Percentiles rank a stretch among this genome's conserved stretches.
Evolutionary conservation across 1,284 basidiomycete genomes (phyloP).

Genomic region (Erythrobasidium hasegawianum): DNA sequence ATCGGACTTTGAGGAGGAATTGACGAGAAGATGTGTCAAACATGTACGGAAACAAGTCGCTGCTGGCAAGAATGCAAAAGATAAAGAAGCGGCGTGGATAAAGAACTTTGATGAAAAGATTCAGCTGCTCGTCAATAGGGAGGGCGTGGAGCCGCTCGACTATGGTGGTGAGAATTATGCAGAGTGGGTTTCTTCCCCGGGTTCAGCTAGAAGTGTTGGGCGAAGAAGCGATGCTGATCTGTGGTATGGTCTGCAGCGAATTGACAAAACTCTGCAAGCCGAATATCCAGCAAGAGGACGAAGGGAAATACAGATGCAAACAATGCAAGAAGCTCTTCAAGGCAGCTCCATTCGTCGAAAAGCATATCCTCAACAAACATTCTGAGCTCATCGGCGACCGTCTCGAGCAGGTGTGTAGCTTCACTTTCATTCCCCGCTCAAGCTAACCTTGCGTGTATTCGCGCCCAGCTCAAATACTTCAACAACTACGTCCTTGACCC

Average conservation of each 20-base stretch:
- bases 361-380: slow-evolving; percentile 52
- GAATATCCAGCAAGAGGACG: slow-evolving; percentile 87
- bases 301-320: slow-evolving; percentile 91
- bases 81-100: slow-evolving; percentile 71
- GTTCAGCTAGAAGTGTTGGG: no score
- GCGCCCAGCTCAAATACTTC: slow-evolving; percentile 40
- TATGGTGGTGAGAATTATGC: slow-evolving; percentile 84
- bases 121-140: slow-evolving; percentile 67
- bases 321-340: slow-evolving; percentile 93
- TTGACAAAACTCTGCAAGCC: slow-evolving; percentile 68
- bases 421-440: neutral
- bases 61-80: slow-evolving; percentile 28
- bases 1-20: slow-evolving; percentile 85
- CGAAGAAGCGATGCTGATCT: no score
- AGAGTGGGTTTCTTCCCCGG: slow-evolving; percentile 60
- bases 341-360: slow-evolving; percentile 89
- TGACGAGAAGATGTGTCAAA: slow-evolving; percentile 85
- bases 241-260: slow-evolving; percentile 58
- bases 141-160: slow-evolving; percentile 72
- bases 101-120: slow-evolving; percentile 80
- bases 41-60: slow-evolving; percentile 63
- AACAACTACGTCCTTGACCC: slow-evolving; percentile 42
- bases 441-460: no score
- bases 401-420: slow-evolving; percentile 37
- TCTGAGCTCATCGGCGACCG: slow-evolving; percentile 41